phyloP scores from a whole-genome alignment of 129 eudicot species.

The Arctium minus region DNA sequence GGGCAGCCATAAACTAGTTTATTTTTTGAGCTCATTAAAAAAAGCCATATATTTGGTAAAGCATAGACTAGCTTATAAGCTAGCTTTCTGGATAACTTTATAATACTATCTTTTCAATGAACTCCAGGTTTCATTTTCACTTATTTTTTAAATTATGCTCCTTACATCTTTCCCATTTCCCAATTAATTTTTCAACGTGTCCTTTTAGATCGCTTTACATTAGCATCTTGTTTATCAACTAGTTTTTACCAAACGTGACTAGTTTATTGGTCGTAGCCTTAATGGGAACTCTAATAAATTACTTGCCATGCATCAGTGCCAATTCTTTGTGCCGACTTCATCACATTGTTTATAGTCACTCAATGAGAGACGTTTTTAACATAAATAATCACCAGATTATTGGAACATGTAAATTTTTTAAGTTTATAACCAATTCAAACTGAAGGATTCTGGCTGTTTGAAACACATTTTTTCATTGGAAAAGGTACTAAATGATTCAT shows the following conservation, averaged over 20 bases:
- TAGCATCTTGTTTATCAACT: neutral
- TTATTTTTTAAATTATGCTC: neutral
- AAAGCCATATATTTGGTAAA: neutral
- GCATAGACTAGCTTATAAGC: neutral
- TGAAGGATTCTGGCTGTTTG: neutral
- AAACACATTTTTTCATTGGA: neutral
- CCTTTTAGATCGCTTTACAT: neutral
- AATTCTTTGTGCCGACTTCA: neutral
- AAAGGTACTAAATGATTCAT: neutral
- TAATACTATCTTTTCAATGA: neutral
- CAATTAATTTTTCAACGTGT: neutral
- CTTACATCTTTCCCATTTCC: neutral
- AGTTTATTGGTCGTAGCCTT: neutral
- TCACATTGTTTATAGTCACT: neutral
- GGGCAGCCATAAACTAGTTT: neutral
- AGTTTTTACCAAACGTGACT: neutral
- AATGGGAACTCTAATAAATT: neutral
- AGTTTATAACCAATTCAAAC: neutral
- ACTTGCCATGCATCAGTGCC: neutral
- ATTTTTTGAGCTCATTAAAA: too few relatives aligned
- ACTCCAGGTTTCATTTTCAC: too few relatives aligned
- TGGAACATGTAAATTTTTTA: conserved; percentile 1
- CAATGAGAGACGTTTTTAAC: neutral
- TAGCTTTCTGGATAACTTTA: too few relatives aligned
- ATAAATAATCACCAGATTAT: neutral